phyloP scores from a whole-genome alignment of 345 rosid genomes.

The Aquilaria malaccensis region DNA sequence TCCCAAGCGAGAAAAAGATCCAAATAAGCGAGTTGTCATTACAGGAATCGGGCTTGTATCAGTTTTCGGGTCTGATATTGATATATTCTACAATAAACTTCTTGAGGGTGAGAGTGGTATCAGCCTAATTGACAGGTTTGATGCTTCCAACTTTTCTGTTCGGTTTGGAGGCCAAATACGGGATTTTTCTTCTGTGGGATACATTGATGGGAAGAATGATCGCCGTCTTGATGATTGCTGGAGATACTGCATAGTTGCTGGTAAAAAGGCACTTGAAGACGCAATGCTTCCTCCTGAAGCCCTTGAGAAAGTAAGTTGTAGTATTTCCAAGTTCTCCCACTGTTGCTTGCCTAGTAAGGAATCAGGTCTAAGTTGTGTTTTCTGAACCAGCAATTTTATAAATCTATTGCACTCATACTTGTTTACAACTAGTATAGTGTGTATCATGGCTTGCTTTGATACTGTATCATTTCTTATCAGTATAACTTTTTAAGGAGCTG shows the following conservation, averaged over 20 bases:
- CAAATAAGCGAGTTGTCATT: slow-evolving; percentile 46
- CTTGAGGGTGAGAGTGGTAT: slow-evolving; percentile 70
- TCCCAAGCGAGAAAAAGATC: slow-evolving; percentile 49
- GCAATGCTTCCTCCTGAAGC: slow-evolving; percentile 43
- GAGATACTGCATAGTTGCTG: slow-evolving; percentile 68
- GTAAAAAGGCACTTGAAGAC: slow-evolving; percentile 46
- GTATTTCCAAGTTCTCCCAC: neutral
- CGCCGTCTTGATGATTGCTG: slow-evolving; percentile 63
- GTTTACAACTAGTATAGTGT: too few species aligned
- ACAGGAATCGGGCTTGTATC: slow-evolving; percentile 70
- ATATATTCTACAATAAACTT: slow-evolving; percentile 41
- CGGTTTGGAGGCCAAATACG: slow-evolving; percentile 61
- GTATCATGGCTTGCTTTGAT: too few species aligned
- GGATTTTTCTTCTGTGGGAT: slow-evolving; percentile 51
- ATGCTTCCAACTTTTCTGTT: slow-evolving; percentile 47
- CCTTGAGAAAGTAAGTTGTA: slow-evolving; percentile 35
- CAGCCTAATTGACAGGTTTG: slow-evolving; percentile 48
- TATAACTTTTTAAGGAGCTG: too few species aligned
- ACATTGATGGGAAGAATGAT: slow-evolving; percentile 58
- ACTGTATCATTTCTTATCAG: too few species aligned
- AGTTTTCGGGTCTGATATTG: slow-evolving; percentile 41
- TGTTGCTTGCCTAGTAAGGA: too few species aligned
- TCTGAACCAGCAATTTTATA: too few species aligned
- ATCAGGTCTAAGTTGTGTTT: too few species aligned
- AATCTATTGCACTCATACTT: too few species aligned